Conservation (phyloP, 2,329 filamentous ascomycete genomes). For the Reticulascus tulasneorum region DNA sequence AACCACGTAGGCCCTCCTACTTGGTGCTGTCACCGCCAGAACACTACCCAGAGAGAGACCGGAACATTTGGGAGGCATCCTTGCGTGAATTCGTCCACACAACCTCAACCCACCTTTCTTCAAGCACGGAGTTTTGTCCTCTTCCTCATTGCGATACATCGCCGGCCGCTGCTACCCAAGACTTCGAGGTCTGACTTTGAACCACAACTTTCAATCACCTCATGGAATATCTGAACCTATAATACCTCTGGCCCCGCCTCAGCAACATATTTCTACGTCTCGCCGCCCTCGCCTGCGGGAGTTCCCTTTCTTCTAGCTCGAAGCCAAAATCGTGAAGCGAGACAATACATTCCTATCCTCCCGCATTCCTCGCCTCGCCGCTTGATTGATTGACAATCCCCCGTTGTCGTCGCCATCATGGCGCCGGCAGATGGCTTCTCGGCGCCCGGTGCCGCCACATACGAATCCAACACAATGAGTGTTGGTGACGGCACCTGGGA, state of each 20-base stretch:
- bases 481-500: constrained; percentile 86
- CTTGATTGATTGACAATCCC: constrained; percentile 8
- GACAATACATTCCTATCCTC: constrained; percentile 1
- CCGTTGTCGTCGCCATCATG: constrained; percentile 47
- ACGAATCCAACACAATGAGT: constrained; percentile 68
- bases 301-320: constrained; percentile 1
- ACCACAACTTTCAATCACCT: neutral
- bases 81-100: constrained; percentile 10
- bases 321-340: constrained; percentile 8
- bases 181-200: constrained; percentile 3
- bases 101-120: constrained; percentile 4
- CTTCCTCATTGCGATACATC: constrained; percentile 1
- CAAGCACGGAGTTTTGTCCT: constrained; percentile 1
- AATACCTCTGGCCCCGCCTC: constrained; percentile 6
- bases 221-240: constrained; percentile 2
- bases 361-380: constrained; percentile 5
- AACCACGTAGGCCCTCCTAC: constrained; percentile 9
- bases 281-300: neutral
- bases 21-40: constrained; percentile 5
- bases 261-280: constrained; percentile 5
- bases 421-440: constrained; percentile 59
- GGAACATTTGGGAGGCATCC: constrained; percentile 1
- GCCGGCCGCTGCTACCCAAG: neutral
- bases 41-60: too few species aligned
- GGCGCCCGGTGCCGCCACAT: constrained; percentile 67